Evolutionary conservation across 441 rosid genomes (phyloP), one percentile per base, ranked within the genome.

Genomic region (Erysimum cheiri): DNA sequence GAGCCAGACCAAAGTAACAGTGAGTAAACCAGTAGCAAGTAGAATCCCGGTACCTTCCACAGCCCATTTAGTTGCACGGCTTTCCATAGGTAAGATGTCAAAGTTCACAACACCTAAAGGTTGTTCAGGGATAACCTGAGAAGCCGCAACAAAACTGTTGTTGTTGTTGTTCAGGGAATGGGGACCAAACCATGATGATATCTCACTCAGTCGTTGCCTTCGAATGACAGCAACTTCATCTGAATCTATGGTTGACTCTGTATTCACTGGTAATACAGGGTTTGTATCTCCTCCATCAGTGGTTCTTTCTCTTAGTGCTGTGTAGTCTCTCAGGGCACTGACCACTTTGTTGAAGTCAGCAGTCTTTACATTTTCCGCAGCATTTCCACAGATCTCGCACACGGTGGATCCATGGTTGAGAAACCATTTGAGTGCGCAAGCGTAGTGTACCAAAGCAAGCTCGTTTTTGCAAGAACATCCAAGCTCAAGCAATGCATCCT

Each of bases 351-450:
- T 85, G 69, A 77, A 80, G 71, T 93, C 97, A 3, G 73, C 62
- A 22, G 73, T 71, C 69, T 77, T 87, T 61, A 93, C 76, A 79
- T 85, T 88, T 74, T 79, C 85, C 0, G 97, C 92, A 12, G 82
- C 47, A 55, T 73, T 55, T 24, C 95, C 97, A 63, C 98, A 93
- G 17, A 93, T 91, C 78, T 93, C 98, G 33, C 98, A 93, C 24
- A 87, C 74, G 0, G 95, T 93, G 33, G 98, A 93, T 67, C 98
- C 97, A 50, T 85, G 96, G 81, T 82, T 93, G 17, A 93, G 87
- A 78, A 93, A 93, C 98, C 98, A 93, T 77, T 93, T 93, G 60
- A 93, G 88, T 5, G 97, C 98, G 72, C 97, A 93, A 3, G 95
- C 90, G 79, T 91, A 93, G 68, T 91, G 98, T 11, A 93, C 98